Evolutionary conservation across 208 protist species (phyloP), one percentile per base, ranked within the genome.

Genomic region (Crithidia brevicula): DNA sequence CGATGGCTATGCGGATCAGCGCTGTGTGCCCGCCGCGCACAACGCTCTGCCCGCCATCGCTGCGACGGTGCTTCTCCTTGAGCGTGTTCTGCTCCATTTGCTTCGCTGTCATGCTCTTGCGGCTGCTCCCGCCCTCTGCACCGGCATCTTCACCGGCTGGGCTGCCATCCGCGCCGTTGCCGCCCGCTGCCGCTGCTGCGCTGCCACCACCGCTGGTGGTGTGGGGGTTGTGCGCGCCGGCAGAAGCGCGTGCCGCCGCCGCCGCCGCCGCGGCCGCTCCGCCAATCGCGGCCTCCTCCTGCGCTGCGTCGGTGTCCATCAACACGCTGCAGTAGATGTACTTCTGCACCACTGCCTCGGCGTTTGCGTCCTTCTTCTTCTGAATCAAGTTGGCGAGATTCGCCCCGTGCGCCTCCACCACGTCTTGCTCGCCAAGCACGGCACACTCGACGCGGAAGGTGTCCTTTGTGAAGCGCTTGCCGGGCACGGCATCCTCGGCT

Each of bases 11-110:
- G 23, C 59, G 68, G 30, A 67, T 34, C 22, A 67, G 15, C 16
- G 27, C 23, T 13, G 51, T 67, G 33, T 38, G 49, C 4, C 34
- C 42, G 23, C 50, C 49, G 2, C 59, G 59, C 50, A 53, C 51
- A 15, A 28, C 40, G 18, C 23, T 15, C 38, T 51, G 34, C 4
- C 58, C 30, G 15, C 57, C 57, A 42, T 54, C 51, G 31, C 11
- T 67, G 43, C 68, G 68, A 30, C 99, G 86, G 69, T 99, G 98
- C 86, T 99, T 98, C 60, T 77, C 57, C n/a, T 67, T 61, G 22
- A 72, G 68, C 22, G 75, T 74, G 40, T 81, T 68, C 9, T 74
- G 57, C 62, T 52, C 63, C 65, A 77, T 58, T 43, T 77, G 34
- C 23, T 70, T 40, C 20, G 27, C 53, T 40, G 72, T 77, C 72